Evolutionary conservation across 176 grass and related monocot genomes (phyloP).

Genomic region (Cenchrus purpureus): DNA sequence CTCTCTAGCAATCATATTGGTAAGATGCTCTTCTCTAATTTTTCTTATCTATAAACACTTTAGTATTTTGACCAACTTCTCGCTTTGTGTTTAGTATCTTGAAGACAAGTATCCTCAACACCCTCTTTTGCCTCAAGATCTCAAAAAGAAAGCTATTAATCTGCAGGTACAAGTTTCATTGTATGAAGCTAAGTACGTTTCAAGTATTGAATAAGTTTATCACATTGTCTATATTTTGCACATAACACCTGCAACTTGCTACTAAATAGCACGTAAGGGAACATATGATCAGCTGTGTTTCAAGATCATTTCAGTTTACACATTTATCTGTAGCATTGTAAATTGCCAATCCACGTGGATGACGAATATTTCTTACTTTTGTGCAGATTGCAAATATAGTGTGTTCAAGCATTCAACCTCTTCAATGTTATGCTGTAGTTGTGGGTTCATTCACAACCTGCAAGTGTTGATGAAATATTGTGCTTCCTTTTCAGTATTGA

Average conservation of each 20-base stretch:
- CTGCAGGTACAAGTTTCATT: slow-evolving; percentile 56
- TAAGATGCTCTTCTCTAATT: slow-evolving; percentile 31
- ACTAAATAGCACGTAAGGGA: neutral
- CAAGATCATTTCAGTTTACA: neutral
- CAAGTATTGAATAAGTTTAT: neutral
- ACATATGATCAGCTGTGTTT: neutral
- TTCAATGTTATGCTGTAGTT: slow-evolving; percentile 59
- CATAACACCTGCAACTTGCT: neutral
- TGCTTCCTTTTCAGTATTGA: neutral
- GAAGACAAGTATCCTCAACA: slow-evolving; percentile 86
- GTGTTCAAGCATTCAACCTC: slow-evolving; percentile 82
- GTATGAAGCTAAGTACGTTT: neutral
- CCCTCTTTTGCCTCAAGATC: slow-evolving; percentile 72
- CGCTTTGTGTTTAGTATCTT: slow-evolving; percentile 65
- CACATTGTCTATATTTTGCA: neutral
- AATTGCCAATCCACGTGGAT: neutral
- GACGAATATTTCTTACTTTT: slow-evolving; percentile 34
- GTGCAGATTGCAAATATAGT: slow-evolving; percentile 90
- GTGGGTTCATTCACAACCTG: slow-evolving; percentile 48
- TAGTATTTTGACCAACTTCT: neutral
- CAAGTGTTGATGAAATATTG: neutral
- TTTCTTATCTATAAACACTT: neutral
- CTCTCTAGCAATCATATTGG: slow-evolving; percentile 83
- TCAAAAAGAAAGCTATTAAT: slow-evolving; percentile 85
- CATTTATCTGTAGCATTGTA: neutral